Evolutionary conservation across 345 rosid genomes (phyloP).

Genomic region (Cardiospermum halicacabum): DNA sequence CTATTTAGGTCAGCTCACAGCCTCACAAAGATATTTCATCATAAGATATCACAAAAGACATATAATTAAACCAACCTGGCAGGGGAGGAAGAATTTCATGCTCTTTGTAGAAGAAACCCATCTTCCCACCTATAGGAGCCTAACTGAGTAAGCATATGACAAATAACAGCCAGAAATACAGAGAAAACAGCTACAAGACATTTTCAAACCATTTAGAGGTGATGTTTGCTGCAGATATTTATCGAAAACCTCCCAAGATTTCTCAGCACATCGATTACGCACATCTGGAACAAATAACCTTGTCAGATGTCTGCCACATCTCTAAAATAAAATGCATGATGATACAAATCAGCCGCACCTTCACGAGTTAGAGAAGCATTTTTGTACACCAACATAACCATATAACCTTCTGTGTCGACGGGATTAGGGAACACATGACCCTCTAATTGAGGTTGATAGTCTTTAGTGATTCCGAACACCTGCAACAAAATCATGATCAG

Average conservation of each 20-base stretch:
- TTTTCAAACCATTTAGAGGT: slow-evolving; percentile 64
- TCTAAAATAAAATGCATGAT: slow-evolving; percentile 6
- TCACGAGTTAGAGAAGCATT: slow-evolving; percentile 92
- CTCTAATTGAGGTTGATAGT: slow-evolving; percentile 73
- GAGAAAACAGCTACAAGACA: not conserved
- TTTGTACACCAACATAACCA: slow-evolving; percentile 87
- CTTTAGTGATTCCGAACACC: slow-evolving; percentile 83
- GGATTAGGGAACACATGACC: slow-evolving; percentile 92
- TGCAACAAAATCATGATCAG: slow-evolving; percentile 28
- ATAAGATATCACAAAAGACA: not conserved
- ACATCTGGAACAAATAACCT: slow-evolving; percentile 37
- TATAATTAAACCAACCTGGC: slow-evolving; percentile 49
- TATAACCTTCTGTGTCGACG: slow-evolving; percentile 82
- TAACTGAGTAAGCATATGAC: slow-evolving; percentile 25
- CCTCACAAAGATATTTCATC: not conserved
- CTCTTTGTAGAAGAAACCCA: slow-evolving; percentile 94
- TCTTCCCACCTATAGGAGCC: slow-evolving; percentile 59
- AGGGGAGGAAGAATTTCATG: slow-evolving; percentile 97
- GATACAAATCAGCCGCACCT: slow-evolving; percentile 35
- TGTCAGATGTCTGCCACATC: slow-evolving; percentile 2
- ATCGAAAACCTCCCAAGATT: slow-evolving; percentile 81
- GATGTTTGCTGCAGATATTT: slow-evolving; percentile 64
- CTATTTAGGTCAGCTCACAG: not conserved
- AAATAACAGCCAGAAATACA: slow-evolving; percentile 3
- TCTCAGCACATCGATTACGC: slow-evolving; percentile 56